A percentile compares a stretch with the other conserved stretches of the same genome.
phyloP scores from a whole-genome alignment of 2,329 filamentous ascomycete species.

The Periconia sp. region DNA sequence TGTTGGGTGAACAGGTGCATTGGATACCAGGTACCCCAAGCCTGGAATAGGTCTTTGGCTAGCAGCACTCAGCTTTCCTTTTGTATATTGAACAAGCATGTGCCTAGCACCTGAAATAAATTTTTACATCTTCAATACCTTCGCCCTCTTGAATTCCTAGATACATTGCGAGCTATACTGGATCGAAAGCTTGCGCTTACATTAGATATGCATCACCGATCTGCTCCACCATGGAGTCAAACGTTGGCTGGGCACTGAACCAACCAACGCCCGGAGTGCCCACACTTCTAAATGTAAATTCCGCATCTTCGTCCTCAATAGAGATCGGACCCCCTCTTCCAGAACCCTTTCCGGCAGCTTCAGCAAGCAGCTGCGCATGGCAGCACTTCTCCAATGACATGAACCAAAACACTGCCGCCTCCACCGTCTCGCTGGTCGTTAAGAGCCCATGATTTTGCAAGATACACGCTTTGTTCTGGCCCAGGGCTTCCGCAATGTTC shows the following conservation, averaged over 20 bases:
- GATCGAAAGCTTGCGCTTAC: too few relatives aligned
- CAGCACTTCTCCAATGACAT: constrained; percentile 44
- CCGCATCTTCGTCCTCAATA: constrained; percentile 5
- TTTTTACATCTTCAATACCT: too few relatives aligned
- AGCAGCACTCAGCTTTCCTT: background rate
- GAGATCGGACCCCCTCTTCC: background rate
- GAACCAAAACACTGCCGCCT: constrained; percentile 47
- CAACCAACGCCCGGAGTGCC: constrained; percentile 51
- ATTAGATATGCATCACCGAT: too few relatives aligned
- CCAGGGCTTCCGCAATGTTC: constrained; percentile 35
- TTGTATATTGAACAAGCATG: too few relatives aligned
- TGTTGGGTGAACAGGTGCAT: background rate
- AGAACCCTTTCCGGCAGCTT: constrained; percentile 32
- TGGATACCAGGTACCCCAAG: too few relatives aligned
- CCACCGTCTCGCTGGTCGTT: constrained; percentile 31
- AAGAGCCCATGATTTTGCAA: constrained; percentile 31
- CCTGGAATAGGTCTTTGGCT: background rate
- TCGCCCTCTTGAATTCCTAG: too few relatives aligned
- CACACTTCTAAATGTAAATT: constrained; percentile 4
- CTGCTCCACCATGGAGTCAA: too few relatives aligned
- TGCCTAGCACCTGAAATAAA: too few relatives aligned
- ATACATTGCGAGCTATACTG: too few relatives aligned
- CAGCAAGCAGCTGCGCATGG: constrained; percentile 44
- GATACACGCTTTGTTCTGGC: constrained; percentile 16
- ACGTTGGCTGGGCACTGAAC: too few relatives aligned